These are phyloP conservation scores for Solidago caesia DNA, from an alignment of 129 eudicot genomes.

Conservation along the genomic window DNA sequence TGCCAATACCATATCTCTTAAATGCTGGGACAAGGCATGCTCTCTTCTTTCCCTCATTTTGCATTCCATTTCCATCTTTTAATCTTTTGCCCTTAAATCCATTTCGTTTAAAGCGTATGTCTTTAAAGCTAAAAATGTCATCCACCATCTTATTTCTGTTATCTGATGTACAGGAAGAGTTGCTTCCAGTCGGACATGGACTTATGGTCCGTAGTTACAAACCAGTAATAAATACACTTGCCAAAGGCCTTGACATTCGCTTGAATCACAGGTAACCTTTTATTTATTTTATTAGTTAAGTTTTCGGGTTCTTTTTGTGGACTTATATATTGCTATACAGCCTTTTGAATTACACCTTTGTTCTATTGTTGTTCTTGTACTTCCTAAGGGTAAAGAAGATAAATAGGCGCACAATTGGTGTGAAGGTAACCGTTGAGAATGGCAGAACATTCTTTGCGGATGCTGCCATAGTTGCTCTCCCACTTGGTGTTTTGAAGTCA, in stretches of 20 bases:
- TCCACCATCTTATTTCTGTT: conserved; percentile 7
- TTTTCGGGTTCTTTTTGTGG: background rate
- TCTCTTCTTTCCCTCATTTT: background rate
- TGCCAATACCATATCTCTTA: conserved; percentile 91
- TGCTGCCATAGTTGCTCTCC: conserved; percentile 80
- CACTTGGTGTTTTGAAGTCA: conserved; percentile 92
- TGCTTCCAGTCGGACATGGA: conserved; percentile 99
- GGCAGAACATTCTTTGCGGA: conserved; percentile 82
- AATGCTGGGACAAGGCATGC: conserved; percentile 84
- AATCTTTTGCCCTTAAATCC: background rate
- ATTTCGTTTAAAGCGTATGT: background rate
- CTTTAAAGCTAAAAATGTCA: conserved; percentile 4
- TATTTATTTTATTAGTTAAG: background rate
- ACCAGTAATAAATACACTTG: conserved; percentile 86
- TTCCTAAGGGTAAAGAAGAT: conserved; percentile 62
- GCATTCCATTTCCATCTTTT: background rate
- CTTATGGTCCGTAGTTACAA: conserved; percentile 97
- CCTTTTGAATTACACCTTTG: background rate
- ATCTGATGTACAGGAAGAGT: conserved; percentile 58
- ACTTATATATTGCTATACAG: background rate
- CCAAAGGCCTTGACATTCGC: conserved; percentile 90
- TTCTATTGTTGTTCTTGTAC: conserved; percentile 8
- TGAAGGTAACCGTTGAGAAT: conserved; percentile 72
- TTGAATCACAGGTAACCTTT: conserved; percentile 64
- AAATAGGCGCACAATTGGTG: conserved; percentile 57